These are phyloP conservation scores for Pleodorina starrii DNA, from an alignment of 139 green algal genomes.

Conservation along the genomic window DNA sequence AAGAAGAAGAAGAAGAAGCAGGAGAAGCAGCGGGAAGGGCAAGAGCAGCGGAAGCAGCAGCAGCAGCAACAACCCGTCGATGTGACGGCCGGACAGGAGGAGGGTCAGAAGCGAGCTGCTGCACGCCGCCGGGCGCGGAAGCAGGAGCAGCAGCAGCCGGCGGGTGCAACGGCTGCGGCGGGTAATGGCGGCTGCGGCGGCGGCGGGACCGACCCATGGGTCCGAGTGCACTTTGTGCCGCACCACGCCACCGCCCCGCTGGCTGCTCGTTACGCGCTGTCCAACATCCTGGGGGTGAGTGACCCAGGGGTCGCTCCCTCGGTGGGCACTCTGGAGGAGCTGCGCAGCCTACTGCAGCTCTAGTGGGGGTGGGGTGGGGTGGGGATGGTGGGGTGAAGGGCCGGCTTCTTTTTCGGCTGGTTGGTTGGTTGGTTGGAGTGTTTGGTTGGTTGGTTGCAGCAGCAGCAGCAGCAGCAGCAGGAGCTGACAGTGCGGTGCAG, in stretches of 20 bases:
- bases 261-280: conserved; percentile 25
- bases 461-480: too few relatives aligned
- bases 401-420: too few relatives aligned
- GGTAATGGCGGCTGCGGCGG: too few relatives aligned
- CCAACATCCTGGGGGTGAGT: conserved; percentile 23
- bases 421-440: too few relatives aligned
- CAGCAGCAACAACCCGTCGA: too few relatives aligned
- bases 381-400: too few relatives aligned
- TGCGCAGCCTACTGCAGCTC: conserved; percentile 9
- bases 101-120: background rate
- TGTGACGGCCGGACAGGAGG: too few relatives aligned
- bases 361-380: too few relatives aligned
- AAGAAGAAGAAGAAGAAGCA: background rate
- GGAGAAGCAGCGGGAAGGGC: background rate
- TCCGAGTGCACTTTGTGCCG: conserved; percentile 33
- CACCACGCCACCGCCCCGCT: background rate
- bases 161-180: too few relatives aligned
- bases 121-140: too few relatives aligned
- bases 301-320: background rate
- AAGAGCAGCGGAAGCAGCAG: background rate
- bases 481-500: too few relatives aligned
- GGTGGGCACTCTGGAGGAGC: background rate
- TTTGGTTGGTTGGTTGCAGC: too few relatives aligned
- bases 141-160: background rate
- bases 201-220: background rate